These are phyloP conservation scores for Hemileccinum rubropunctum DNA, from an alignment of 768 basidiomycete species.

Conservation along the genomic window DNA sequence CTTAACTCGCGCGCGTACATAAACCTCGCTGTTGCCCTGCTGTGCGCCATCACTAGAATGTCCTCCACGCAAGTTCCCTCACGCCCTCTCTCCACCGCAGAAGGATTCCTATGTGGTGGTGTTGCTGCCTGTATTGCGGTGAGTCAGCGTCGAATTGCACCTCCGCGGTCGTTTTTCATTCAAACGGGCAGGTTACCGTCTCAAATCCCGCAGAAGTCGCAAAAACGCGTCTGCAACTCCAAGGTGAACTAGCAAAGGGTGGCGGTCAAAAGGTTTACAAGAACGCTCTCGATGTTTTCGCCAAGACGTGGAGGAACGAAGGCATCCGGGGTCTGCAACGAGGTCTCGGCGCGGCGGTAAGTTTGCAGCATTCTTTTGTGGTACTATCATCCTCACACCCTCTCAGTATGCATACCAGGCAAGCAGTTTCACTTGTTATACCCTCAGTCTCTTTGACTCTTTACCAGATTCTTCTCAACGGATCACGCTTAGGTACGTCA, in stretches of 20 bases:
- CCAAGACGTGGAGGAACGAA: conserved; percentile 87
- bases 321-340: conserved; percentile 90
- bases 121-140: conserved; percentile 91
- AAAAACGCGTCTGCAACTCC: conserved; percentile 94
- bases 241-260: conserved; percentile 86
- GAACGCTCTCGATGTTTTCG: conserved; percentile 81
- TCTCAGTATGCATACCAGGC: conserved; percentile 89
- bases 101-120: conserved; percentile 88
- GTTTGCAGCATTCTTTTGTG: conserved; percentile 17
- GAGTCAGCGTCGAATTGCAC: conserved; percentile 5
- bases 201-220: conserved; percentile 75
- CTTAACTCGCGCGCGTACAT: conserved; percentile 2
- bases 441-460: conserved; percentile 4
- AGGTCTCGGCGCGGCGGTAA: conserved; percentile 85
- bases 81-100: conserved; percentile 57
- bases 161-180: conserved; percentile 6
- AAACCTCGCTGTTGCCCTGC: conserved; percentile 1
- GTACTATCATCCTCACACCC: conserved; percentile 9
- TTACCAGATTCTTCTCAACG: conserved; percentile 82
- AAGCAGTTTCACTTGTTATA: conserved; percentile 23
- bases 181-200: conserved; percentile 60
- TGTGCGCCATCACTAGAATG: conserved; percentile 9
- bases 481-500: conserved; percentile 73
- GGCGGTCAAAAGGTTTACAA: conserved; percentile 78
- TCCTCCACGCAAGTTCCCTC: conserved; percentile 9